Percentiles rank a stretch among this genome's conserved stretches.
phyloP scores from a whole-genome alignment of 768 basidiomycete species.

The Mycena vitilis region DNA sequence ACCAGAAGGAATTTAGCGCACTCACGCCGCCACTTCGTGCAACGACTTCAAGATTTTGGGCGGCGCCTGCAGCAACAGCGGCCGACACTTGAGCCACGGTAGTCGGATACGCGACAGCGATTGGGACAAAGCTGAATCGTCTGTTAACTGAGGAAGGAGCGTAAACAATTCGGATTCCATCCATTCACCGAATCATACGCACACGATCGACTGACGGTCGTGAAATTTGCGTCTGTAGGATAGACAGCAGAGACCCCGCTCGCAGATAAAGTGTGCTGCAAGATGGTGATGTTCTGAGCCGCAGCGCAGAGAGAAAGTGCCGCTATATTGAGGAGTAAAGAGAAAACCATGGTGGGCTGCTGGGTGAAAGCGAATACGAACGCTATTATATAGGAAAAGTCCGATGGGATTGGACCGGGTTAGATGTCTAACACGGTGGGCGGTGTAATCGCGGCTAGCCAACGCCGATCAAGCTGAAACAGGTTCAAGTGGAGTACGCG shows the following conservation, averaged over 20 bases:
- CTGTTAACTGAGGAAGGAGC: constrained; percentile 49
- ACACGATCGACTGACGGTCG: constrained; percentile 28
- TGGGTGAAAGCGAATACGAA: background rate
- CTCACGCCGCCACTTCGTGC: constrained; percentile 60
- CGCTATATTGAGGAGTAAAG: constrained; percentile 4
- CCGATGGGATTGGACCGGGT: constrained; percentile 5
- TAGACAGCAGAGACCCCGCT: constrained; percentile 30
- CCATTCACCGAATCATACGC: background rate
- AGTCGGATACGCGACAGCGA: constrained; percentile 51
- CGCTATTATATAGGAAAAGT: background rate
- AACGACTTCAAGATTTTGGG: constrained; percentile 50
- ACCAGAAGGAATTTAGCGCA: constrained; percentile 9
- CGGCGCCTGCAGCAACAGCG: constrained; percentile 49
- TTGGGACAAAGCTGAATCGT: constrained; percentile 53
- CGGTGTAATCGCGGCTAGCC: no score
- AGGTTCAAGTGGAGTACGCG: no score
- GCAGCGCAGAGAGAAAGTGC: constrained; percentile 10
- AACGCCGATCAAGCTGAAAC: background rate
- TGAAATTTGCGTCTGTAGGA: constrained; percentile 22
- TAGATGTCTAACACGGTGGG: constrained; percentile 10
- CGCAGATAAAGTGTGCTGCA: constrained; percentile 26
- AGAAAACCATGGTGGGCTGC: constrained; percentile 13
- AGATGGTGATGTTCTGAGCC: constrained; percentile 21
- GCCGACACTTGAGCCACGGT: constrained; percentile 49
- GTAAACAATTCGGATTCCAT: background rate